phyloP scores from a whole-genome alignment of 345 rosid species.

The Boechera retrofracta region DNA sequence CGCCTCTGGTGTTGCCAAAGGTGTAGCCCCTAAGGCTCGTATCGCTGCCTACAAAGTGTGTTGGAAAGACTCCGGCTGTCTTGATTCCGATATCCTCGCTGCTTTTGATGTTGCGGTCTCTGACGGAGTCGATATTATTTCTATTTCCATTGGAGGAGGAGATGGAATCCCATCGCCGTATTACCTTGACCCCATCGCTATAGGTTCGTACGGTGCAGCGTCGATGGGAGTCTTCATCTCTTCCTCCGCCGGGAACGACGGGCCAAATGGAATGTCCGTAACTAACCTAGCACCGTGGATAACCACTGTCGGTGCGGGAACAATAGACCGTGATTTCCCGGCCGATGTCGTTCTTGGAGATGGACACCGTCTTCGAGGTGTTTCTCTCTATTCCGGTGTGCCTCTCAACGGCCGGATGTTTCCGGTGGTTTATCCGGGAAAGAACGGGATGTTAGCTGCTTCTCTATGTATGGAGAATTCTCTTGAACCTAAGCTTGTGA shows the following conservation, averaged over 20 bases:
- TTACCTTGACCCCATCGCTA: constrained; percentile 81
- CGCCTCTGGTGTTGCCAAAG: constrained; percentile 75
- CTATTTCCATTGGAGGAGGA: constrained; percentile 80
- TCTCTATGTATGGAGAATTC: constrained; percentile 80
- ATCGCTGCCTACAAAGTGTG: constrained; percentile 74
- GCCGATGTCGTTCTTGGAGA: constrained; percentile 63
- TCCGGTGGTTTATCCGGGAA: constrained; percentile 71
- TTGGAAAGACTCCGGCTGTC: constrained; percentile 77
- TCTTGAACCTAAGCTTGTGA: constrained; percentile 58
- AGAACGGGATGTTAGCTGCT: constrained; percentile 55
- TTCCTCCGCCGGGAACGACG: constrained; percentile 67
- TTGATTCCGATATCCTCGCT: constrained; percentile 73
- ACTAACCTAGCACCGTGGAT: constrained; percentile 80
- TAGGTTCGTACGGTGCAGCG: constrained; percentile 56
- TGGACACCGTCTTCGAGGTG: constrained; percentile 62
- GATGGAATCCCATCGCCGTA: constrained; percentile 70
- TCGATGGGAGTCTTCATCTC: constrained; percentile 22
- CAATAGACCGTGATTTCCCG: constrained; percentile 73
- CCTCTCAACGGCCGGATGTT: constrained; percentile 61
- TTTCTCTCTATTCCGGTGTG: constrained; percentile 62
- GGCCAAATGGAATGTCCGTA: constrained; percentile 76
- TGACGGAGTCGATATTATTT: constrained; percentile 74
- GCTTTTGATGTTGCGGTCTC: constrained; percentile 38
- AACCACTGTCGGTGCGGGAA: constrained; percentile 70
- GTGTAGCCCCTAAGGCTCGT: constrained; percentile 79